These are phyloP conservation scores for Phytophthora quininea DNA, from an alignment of 352 stramenopile species.

Conservation along the genomic window DNA sequence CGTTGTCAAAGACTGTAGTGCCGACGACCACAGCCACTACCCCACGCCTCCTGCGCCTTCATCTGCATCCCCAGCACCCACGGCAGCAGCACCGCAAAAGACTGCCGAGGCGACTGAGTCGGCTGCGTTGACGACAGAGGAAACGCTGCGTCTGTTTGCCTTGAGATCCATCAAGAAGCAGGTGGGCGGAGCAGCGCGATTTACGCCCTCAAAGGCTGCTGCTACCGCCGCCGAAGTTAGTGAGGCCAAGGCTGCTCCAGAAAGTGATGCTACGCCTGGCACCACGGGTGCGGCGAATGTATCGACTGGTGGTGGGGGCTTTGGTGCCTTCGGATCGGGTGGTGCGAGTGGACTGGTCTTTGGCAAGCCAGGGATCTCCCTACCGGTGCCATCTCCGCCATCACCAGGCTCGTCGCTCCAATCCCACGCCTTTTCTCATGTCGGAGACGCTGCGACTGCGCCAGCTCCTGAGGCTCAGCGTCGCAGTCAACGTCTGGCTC, in stretches of 20 bases:
- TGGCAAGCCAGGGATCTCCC: conserved; percentile 74
- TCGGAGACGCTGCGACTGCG: conserved; percentile 21
- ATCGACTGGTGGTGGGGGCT: conserved; percentile 23
- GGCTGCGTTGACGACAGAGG: conserved; percentile 48
- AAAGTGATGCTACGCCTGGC: no score
- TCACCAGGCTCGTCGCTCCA: conserved; percentile 35
- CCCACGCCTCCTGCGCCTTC: conserved; percentile 16
- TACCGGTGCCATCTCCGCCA: conserved; percentile 66
- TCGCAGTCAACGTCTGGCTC: conserved; percentile 56
- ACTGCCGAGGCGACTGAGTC: conserved; percentile 12
- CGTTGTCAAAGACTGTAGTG: conserved; percentile 15
- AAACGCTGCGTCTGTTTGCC: conserved; percentile 68
- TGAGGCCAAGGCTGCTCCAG: not conserved
- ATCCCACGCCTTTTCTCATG: conserved; percentile 25
- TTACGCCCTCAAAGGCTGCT: conserved; percentile 33
- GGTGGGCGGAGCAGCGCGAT: conserved; percentile 32
- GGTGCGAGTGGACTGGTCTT: conserved; percentile 69
- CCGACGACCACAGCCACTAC: conserved; percentile 10
- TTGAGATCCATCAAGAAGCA: conserved; percentile 79
- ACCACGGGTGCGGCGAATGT: no score
- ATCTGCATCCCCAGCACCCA: conserved; percentile 16
- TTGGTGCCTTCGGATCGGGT: conserved; percentile 58
- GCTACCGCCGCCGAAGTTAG: conserved; percentile 11
- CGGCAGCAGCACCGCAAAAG: conserved; percentile 13
- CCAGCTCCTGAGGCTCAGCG: conserved; percentile 40